phyloP scores from a whole-genome alignment of 805 yeast species.

The Monosporozyma aquatica region DNA sequence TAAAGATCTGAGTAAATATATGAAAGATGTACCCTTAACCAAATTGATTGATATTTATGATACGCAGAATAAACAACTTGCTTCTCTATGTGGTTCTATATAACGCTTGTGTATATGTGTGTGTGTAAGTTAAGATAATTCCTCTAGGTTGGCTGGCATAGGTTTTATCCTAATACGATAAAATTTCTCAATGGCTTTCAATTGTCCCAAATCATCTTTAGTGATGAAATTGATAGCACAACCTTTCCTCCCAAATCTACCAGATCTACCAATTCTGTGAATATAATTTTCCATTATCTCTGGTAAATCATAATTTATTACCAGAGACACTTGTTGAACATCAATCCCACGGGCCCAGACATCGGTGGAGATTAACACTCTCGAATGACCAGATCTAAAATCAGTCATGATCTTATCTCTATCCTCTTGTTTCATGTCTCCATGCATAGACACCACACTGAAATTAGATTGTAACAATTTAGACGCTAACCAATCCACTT shows the following conservation, averaged over 20 bases:
- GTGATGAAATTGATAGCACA: conserved; percentile 93
- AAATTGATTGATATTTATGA: conserved; percentile 20
- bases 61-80: conserved; percentile 23
- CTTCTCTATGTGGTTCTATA: conserved; percentile 11
- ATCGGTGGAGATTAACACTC: conserved; percentile 89
- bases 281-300: conserved; percentile 85
- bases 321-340: conserved; percentile 94
- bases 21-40: conserved; percentile 13
- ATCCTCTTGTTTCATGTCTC: conserved; percentile 89
- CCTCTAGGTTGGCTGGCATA: conserved; percentile 72
- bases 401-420: conserved; percentile 93
- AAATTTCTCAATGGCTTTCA: conserved; percentile 82
- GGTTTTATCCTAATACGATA: conserved; percentile 86
- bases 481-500: conserved; percentile 82
- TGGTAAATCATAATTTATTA: conserved; percentile 89
- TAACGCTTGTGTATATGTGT: background rate
- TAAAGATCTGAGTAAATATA: conserved; percentile 10
- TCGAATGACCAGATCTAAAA: conserved; percentile 87
- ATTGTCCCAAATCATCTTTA: conserved; percentile 57
- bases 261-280: conserved; percentile 97
- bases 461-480: conserved; percentile 70
- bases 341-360: conserved; percentile 97
- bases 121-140: conserved; percentile 28
- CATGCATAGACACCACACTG: conserved; percentile 91
- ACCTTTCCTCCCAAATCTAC: conserved; percentile 98